phyloP scores from a whole-genome alignment of 2,329 filamentous ascomycete species.

The Fusarium nelsonii region DNA sequence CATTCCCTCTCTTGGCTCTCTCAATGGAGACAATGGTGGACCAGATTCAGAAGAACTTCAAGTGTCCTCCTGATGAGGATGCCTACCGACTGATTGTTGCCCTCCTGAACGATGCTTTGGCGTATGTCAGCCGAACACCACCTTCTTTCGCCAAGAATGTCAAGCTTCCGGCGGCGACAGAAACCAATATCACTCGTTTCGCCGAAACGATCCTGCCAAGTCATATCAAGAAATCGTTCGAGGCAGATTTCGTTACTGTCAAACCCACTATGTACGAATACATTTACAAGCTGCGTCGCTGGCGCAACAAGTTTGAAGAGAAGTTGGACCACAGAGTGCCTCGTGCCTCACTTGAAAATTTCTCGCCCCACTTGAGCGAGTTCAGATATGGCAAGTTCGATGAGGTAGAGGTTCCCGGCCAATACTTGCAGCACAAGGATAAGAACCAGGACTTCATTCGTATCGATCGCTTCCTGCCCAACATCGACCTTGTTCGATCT shows the following conservation, averaged over 20 bases:
- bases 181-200: constrained; percentile 96
- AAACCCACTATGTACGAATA: constrained; percentile 99
- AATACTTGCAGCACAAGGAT: constrained; percentile 97
- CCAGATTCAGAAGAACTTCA: constrained; percentile 99
- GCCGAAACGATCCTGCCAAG: constrained; percentile 94
- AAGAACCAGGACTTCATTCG: constrained; percentile 99
- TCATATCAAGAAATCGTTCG: constrained; percentile 96
- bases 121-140: constrained; percentile 90
- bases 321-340: constrained; percentile 88
- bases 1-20: constrained; percentile 92
- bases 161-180: constrained; percentile 89
- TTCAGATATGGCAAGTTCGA: constrained; percentile 99
- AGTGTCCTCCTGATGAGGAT: constrained; percentile 97
- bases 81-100: constrained; percentile 98
- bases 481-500: constrained; percentile 91
- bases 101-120: constrained; percentile 92
- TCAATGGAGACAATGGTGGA: constrained; percentile 99
- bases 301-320: constrained; percentile 98
- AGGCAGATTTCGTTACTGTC: constrained; percentile 94
- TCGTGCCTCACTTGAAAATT: constrained; percentile 81
- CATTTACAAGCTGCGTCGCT: constrained; percentile 94
- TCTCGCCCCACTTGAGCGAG: constrained; percentile 92
- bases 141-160: constrained; percentile 89
- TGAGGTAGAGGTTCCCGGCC: constrained; percentile 96
- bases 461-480: constrained; percentile 95